phyloP scores from a whole-genome alignment of 148 eudicot species.

The Chenopodium suecicum region DNA sequence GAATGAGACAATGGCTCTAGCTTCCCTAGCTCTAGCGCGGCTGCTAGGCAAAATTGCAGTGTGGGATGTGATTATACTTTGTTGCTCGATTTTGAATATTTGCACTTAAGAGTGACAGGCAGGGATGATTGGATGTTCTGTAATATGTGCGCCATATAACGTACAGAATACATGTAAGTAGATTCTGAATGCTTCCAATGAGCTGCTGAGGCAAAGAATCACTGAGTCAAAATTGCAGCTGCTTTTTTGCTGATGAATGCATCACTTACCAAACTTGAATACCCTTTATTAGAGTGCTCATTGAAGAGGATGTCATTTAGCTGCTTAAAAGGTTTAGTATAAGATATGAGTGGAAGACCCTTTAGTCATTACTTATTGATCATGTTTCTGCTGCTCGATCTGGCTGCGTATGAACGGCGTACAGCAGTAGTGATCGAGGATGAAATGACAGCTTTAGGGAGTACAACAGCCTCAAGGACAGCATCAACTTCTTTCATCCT shows the following conservation, averaged over 20 bases:
- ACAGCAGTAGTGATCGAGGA: too few relatives aligned
- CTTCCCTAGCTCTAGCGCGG: neutral
- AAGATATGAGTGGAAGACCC: neutral
- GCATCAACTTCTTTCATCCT: too few relatives aligned
- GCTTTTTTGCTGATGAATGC: neutral
- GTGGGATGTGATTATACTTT: neutral
- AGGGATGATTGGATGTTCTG: neutral
- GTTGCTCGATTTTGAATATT: neutral
- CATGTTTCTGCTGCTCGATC: neutral
- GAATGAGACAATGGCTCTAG: neutral
- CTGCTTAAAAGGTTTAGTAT: neutral
- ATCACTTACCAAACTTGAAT: neutral
- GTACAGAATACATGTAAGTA: neutral
- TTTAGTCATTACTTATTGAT: neutral
- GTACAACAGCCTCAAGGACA: too few relatives aligned
- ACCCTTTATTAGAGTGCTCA: neutral
- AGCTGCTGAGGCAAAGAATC: neutral
- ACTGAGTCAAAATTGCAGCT: neutral
- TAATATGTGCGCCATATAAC: neutral
- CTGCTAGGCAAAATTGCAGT: too few relatives aligned
- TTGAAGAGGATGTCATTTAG: neutral
- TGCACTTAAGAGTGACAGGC: neutral
- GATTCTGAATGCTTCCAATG: neutral
- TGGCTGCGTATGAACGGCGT: too few relatives aligned
- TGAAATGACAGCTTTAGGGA: too few relatives aligned